Conservation (phyloP, 2,329 filamentous ascomycete genomes). For the Neopestalotiopsis sp. region DNA sequence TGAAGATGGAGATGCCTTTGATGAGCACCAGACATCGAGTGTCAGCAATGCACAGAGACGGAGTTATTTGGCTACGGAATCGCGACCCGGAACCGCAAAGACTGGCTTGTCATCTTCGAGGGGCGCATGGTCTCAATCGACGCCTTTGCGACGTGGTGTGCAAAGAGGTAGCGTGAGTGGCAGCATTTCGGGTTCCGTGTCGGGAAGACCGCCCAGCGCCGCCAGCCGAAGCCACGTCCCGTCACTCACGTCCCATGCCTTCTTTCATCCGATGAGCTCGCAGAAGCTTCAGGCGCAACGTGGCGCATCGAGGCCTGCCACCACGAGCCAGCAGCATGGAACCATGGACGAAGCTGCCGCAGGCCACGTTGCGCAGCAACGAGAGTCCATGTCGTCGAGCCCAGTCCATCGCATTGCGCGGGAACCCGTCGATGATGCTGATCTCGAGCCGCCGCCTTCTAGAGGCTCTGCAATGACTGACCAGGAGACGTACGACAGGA, state of each 20-base stretch:
- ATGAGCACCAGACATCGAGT: conserved; percentile 34
- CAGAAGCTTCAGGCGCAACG: conserved; percentile 92
- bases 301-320: conserved; percentile 57
- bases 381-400: conserved; percentile 50
- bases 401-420: conserved; percentile 39
- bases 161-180: conserved; percentile 50
- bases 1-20: conserved; percentile 56
- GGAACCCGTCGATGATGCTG: conserved; percentile 46
- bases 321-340: conserved; percentile 44
- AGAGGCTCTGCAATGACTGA: conserved; percentile 84
- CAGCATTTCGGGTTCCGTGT: conserved; percentile 42
- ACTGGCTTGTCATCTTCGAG: conserved; percentile 57
- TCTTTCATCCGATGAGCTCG: conserved; percentile 96
- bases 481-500: conserved; percentile 71
- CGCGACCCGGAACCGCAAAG: conserved; percentile 60
- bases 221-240: conserved; percentile 88
- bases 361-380: conserved; percentile 61
- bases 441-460: conserved; percentile 69
- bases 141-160: conserved; percentile 59
- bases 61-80: conserved; percentile 50
- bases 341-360: conserved; percentile 36
- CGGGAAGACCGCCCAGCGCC: conserved; percentile 64
- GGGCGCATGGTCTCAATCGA: conserved; percentile 58
- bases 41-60: conserved; percentile 40
- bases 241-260: conserved; percentile 85